Percentiles rank a stretch among this genome's conserved stretches.
Conservation (phyloP, 2,329 filamentous ascomycete genomes). For the Cladosporium sp. region DNA sequence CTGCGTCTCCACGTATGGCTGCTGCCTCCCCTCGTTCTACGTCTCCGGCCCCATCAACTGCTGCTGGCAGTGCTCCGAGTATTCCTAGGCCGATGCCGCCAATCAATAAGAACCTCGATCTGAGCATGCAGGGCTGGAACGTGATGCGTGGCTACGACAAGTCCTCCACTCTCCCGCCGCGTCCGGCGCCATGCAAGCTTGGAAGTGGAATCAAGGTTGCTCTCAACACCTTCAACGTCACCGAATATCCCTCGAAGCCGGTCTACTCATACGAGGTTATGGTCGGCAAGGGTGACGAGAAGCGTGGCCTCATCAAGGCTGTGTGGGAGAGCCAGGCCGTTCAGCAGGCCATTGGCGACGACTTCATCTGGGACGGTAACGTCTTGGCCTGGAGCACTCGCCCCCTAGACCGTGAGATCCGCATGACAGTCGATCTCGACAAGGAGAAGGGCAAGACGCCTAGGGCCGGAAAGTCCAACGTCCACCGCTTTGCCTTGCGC, state of each 20-base stretch:
- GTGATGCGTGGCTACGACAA: constrained; percentile 31
- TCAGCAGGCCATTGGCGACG: constrained; percentile 55
- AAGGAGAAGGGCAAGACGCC: constrained; percentile 56
- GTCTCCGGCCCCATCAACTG: constrained; percentile 15
- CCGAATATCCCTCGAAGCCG: no score
- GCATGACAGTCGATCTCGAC: constrained; percentile 71
- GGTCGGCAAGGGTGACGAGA: constrained; percentile 65
- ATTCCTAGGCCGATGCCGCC: not conserved
- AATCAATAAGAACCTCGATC: constrained; percentile 33
- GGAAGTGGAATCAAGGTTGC: constrained; percentile 42
- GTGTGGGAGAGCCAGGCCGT: constrained; percentile 70
- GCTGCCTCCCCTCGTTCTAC: constrained; percentile 10
- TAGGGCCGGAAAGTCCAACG: constrained; percentile 45
- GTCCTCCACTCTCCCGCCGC: constrained; percentile 24
- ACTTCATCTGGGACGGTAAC: constrained; percentile 79
- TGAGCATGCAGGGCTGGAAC: constrained; percentile 33
- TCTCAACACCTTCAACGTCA: constrained; percentile 59
- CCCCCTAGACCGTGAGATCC: constrained; percentile 32
- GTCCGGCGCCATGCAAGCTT: constrained; percentile 43
- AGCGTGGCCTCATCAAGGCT: constrained; percentile 69
- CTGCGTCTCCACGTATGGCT: not conserved
- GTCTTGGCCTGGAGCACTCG: constrained; percentile 72
- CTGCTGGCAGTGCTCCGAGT: not conserved
- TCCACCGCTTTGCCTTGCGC: constrained; percentile 63
- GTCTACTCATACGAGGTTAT: constrained; percentile 75